These are phyloP conservation scores for Xylaria venustula DNA, from an alignment of 495 filamentous ascomycete genomes.

Conservation along the genomic window DNA sequence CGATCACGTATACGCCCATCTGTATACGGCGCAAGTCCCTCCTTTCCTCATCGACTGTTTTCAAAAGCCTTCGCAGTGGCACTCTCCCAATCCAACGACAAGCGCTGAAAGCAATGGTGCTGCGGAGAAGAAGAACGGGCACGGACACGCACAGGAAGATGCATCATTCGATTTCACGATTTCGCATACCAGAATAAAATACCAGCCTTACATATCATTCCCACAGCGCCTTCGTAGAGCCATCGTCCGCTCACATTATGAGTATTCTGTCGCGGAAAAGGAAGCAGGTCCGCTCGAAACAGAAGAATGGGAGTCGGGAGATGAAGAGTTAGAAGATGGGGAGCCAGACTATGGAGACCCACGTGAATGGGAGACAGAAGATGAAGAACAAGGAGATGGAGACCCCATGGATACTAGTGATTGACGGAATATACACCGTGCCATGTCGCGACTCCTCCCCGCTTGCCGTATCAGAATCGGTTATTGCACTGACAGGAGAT, in stretches of 20 bases:
- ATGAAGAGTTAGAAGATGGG: too few relatives aligned
- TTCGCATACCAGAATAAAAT: background rate
- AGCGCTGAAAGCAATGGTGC: background rate
- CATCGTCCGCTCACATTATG: background rate
- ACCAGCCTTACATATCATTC: background rate
- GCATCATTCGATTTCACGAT: background rate
- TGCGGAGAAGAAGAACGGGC: too few relatives aligned
- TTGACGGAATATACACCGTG: too few relatives aligned
- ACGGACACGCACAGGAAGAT: background rate
- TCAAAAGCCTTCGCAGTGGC: background rate
- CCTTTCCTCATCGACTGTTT: background rate
- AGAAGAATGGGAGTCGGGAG: too few relatives aligned
- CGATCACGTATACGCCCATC: background rate
- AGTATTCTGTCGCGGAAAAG: background rate
- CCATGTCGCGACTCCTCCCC: too few relatives aligned
- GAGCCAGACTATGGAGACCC: too few relatives aligned
- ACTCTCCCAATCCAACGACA: background rate
- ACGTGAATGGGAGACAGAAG: too few relatives aligned
- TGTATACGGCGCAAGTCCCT: conserved; percentile 1
- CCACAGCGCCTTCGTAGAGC: background rate
- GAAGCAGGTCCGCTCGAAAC: background rate
- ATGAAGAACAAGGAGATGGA: too few relatives aligned
- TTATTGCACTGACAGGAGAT: too few relatives aligned
- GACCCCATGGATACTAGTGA: too few relatives aligned
- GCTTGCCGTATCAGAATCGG: too few relatives aligned